A percentile compares a stretch with the other conserved stretches of the same genome.
These are phyloP conservation scores for Botrytis porri DNA, from an alignment of 2,329 filamentous ascomycete genomes.

Conservation along the genomic window DNA sequence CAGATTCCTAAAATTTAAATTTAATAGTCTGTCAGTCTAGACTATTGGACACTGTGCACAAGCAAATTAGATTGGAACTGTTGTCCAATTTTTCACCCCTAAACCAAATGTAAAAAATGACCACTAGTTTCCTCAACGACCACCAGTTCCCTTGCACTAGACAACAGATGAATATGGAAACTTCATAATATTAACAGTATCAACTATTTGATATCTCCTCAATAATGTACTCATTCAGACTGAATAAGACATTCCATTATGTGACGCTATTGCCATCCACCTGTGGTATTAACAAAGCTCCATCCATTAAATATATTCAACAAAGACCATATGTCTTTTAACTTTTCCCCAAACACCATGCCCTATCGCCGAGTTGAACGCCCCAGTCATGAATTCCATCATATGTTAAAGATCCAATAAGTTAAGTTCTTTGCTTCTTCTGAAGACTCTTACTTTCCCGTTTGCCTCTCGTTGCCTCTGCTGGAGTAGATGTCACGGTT, in stretches of 20 bases:
- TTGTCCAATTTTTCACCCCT: background rate
- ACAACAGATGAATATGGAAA: slow-evolving; percentile 2
- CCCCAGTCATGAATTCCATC: slow-evolving; percentile 5
- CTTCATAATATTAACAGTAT: slow-evolving; percentile 2
- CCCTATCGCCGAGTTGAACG: slow-evolving; percentile 7
- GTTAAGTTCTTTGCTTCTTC: slow-evolving; percentile 24
- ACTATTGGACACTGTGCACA: background rate
- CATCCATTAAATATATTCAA: slow-evolving; percentile 14
- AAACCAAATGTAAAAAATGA: background rate
- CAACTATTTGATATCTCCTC: background rate
- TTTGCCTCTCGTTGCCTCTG: slow-evolving; percentile 21
- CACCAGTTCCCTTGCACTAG: background rate
- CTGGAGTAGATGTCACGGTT: slow-evolving; percentile 21
- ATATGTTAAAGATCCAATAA: background rate
- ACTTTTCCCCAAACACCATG: slow-evolving; percentile 5
- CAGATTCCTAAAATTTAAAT: background rate
- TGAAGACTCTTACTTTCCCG: slow-evolving; percentile 27
- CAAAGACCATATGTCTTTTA: slow-evolving; percentile 1
- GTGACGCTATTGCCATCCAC: background rate
- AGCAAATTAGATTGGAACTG: background rate
- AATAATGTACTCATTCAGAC: background rate
- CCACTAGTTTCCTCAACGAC: background rate
- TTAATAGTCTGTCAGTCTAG: background rate
- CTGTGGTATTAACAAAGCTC: slow-evolving; percentile 12
- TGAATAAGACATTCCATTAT: background rate